Percentiles rank a stretch among this genome's conserved stretches.
These are phyloP conservation scores for Lyophyllum decastes DNA, from an alignment of 768 basidiomycete genomes.

Conservation along the genomic window DNA sequence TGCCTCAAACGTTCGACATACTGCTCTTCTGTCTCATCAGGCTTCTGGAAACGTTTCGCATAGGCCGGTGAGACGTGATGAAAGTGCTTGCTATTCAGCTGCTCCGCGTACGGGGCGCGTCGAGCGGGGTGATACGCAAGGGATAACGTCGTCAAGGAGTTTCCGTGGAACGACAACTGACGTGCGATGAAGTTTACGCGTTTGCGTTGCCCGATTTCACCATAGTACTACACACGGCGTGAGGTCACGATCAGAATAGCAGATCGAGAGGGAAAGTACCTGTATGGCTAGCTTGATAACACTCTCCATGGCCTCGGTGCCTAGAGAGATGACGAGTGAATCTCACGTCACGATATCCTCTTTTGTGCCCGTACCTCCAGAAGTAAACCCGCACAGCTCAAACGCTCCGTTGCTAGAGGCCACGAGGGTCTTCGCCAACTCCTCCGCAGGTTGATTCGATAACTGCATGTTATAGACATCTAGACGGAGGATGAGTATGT, in stretches of 20 bases:
- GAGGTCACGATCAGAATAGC: background rate
- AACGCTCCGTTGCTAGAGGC: conserved; percentile 75
- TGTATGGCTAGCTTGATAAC: conserved; percentile 83
- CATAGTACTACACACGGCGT: conserved; percentile 54
- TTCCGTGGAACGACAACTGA: conserved; percentile 82
- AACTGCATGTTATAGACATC: conserved; percentile 90
- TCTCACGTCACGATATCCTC: background rate
- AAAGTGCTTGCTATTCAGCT: conserved; percentile 66
- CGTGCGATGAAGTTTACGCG: conserved; percentile 81
- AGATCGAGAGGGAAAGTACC: conserved; percentile 34
- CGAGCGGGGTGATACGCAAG: conserved; percentile 68
- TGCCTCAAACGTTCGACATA: conserved; percentile 77
- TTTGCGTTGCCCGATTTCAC: conserved; percentile 67
- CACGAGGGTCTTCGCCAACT: conserved; percentile 67
- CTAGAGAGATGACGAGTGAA: conserved; percentile 33
- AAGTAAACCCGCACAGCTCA: conserved; percentile 66
- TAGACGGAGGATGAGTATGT: conserved; percentile 24
- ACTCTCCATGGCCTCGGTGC: conserved; percentile 88
- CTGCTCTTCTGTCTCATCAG: conserved; percentile 72
- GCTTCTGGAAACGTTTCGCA: conserved; percentile 71
- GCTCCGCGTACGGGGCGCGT: conserved; percentile 65
- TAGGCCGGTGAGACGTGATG: conserved; percentile 91
- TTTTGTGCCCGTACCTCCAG: conserved; percentile 56
- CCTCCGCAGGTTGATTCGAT: conserved; percentile 79
- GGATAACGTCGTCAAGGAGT: conserved; percentile 71